These are phyloP conservation scores for Solanum clarkiae DNA, from an alignment of 257 asterid species.

Conservation along the genomic window DNA sequence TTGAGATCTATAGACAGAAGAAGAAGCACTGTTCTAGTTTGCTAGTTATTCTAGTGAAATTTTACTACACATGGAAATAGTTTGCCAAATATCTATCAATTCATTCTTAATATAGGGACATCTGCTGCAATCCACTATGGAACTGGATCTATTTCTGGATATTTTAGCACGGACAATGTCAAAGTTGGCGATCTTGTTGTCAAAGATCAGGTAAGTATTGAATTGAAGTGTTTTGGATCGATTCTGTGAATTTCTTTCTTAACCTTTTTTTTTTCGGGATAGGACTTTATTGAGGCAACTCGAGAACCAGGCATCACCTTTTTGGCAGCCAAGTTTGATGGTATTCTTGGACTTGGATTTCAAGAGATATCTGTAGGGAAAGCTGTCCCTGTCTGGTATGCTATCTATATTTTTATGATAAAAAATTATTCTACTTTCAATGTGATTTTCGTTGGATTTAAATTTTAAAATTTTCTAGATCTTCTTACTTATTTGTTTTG, in stretches of 20 bases:
- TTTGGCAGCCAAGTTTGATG: constrained; percentile 87
- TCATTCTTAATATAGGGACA: constrained; percentile 44
- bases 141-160: constrained; percentile 88
- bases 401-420: not conserved
- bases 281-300: constrained; percentile 89
- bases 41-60: not conserved
- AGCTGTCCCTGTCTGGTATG: constrained; percentile 79
- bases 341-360: constrained; percentile 91
- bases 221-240: not conserved
- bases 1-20: not conserved
- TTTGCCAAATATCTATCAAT: not conserved
- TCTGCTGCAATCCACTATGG: constrained; percentile 81
- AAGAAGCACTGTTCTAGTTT: not conserved
- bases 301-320: constrained; percentile 75
- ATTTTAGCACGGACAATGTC: constrained; percentile 62
- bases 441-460: not conserved
- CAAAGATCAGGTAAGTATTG: constrained; percentile 49
- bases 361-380: constrained; percentile 79
- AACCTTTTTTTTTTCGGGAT: not conserved
- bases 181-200: constrained; percentile 56
- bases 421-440: not conserved
- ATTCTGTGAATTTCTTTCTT: not conserved
- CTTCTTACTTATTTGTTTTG: not conserved
- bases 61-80: not conserved
- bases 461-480: not conserved